Evolutionary conservation across 495 filamentous ascomycete species (phyloP), one percentile per base, ranked within the genome.

Genomic region (Gamarada debralockiae): DNA sequence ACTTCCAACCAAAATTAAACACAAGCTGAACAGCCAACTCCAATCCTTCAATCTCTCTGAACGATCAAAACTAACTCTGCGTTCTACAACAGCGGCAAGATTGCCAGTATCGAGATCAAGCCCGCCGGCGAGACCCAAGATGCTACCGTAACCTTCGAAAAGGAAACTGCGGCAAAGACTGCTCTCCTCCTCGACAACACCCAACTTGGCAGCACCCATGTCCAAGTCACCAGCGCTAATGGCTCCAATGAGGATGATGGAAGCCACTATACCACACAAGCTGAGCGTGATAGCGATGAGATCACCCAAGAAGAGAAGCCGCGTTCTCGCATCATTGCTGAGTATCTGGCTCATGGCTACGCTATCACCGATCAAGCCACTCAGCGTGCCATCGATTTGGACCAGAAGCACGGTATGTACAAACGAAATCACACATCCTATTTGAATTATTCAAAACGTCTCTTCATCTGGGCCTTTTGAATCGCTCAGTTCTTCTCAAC

Each of bases 181-280:
- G 93, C 93, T 15, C 87, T 96, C 23, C 89, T 98, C 47, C 85
- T 98, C 49, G 92, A 98, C 69, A 89, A 95, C 69, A 97, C 95
- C 59, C 84, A 90, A 70, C 84, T 98, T 46, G 91, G 92, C 59
- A 69, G 81, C 33, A 83, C 84, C 42, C 78, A 90, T 48, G 91
- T 98, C 51, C 74, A 82, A 38, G 93, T 98, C 53, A 75, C 84
- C 43, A 70, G 80, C 42, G 82, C 85, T 18, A 73, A 81, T 25
- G 80, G 78, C 60, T 73, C 89, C 58, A 76, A 79, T 31, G 75
- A 85, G 24, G 73, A 90, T 50, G 85, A 87, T 47, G 76, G 73
- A 43, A 64, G 68, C 43, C 72, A 71, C 36, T 63, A 66, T 34
- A 71, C 73, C 15, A 57, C 62, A 37, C 68, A 73, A 52, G 71